Percentiles rank a stretch among this genome's conserved stretches.
phyloP scores from a whole-genome alignment of 2,329 filamentous ascomycete genomes.

The Byssothecium circinans region DNA sequence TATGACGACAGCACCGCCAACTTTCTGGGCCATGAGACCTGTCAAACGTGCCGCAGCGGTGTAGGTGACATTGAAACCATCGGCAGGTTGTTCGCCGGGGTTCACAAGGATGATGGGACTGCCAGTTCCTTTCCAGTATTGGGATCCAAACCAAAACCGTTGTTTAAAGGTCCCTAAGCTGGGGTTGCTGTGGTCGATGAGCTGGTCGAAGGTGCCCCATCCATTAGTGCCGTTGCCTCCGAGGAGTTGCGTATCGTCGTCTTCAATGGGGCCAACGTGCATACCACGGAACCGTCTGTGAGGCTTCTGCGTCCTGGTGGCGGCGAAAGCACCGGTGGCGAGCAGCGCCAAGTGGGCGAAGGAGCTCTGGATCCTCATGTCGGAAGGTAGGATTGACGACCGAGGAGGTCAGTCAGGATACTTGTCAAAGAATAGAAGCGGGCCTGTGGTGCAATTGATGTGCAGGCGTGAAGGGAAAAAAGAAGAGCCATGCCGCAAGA shows the following conservation, averaged over 20 bases:
- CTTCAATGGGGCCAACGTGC: neutral
- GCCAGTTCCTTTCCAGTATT: slow-evolving; percentile 3
- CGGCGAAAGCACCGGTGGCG: neutral
- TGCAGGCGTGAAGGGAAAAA: neutral
- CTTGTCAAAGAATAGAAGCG: neutral
- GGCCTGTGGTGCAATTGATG: no score
- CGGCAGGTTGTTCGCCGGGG: slow-evolving; percentile 1
- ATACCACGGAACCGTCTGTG: neutral
- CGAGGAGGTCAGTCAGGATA: neutral
- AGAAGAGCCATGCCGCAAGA: neutral
- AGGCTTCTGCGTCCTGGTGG: neutral
- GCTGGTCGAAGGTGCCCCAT: neutral
- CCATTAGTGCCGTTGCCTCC: neutral
- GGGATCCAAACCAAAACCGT: neutral
- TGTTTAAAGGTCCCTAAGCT: neutral
- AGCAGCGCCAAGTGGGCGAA: neutral
- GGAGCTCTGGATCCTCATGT: neutral
- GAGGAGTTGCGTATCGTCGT: neutral
- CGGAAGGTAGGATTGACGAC: neutral
- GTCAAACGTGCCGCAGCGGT: neutral
- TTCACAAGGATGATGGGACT: slow-evolving; percentile 1
- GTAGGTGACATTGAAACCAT: neutral
- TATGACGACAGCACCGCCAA: neutral
- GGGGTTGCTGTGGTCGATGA: neutral
- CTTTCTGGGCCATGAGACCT: neutral